Evolutionary conservation across 768 basidiomycete genomes (phyloP), one percentile per base, ranked within the genome.

Genomic region (Imleria badia): DNA sequence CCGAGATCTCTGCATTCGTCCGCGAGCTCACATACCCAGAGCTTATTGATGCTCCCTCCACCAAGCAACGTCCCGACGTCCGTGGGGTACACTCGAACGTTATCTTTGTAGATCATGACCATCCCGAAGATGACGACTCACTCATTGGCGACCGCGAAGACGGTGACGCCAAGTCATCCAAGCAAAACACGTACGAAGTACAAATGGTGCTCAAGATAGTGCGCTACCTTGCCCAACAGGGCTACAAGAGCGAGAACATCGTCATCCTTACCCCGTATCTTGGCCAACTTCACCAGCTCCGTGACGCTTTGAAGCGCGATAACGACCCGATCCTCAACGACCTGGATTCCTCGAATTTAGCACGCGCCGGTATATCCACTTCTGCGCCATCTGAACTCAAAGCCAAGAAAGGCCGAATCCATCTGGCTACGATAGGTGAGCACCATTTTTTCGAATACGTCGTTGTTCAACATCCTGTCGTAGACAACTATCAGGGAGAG

Each of bases 401-500:
- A 61, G 75, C 68, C 34, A 70, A 73, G 5, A 63, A 53, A 14
- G n/a, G 19, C 5, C 41, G 51, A 1, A 70, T 89, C 20, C 78
- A 80, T n/a, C 64, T 89, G 2, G 81, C 85, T 1, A 89, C 86
- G 0, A 87, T 89, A 11, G 87, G 87, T 85, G 52, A 23, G 73
- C 1, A 17, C 36, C 4, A 38, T 12, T 1, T 2, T 14, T 7
- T 39, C 7, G 22, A 9, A 35, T n/a, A 5, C 14, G 33, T 17
- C 9, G 22, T 6, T 4, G 6, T 40, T 19, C 14, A 26, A 36
- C 20, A 10, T 13, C 3, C 3, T 13, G n/a, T 13, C 17, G 9
- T 51, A 87, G 87, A 89, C 56, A 89, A 89, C 60, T 89, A 87
- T 56, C 87, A 89, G 59, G 87, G 87, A 11, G 87, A 89, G 60